Base-by-base conservation (phyloP, 2,329 filamentous ascomycete genomes). In the Phoma sp. region DNA sequence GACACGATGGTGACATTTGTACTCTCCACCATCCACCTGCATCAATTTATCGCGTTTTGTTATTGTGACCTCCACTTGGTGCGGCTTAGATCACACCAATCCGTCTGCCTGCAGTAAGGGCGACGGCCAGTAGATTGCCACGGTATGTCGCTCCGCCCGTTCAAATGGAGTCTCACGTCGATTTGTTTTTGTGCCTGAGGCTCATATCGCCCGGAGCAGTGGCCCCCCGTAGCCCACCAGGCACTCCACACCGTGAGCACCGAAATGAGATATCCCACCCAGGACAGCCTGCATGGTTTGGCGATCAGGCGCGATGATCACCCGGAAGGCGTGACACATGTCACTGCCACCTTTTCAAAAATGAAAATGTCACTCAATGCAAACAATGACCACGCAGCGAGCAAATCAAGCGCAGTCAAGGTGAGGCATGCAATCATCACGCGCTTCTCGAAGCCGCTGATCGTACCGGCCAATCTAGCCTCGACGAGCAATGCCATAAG, bases 41-140 rank as follows among this genome's bases (percentile, higher is more conserved):
- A 36, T 32, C 13, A 4, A 25, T 18, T 41, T 35, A 6, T 41
- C 11, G 33, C 22, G 2, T 14, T 40, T 23, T n/a, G 13, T 14
- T 41, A 13, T n/a, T n/a, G 23, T 22, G 18, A 46, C 14, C 24
- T 35, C 24, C 13, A 14, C 29, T 29, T 40, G 29, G 45, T 13
- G 41, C 11, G 42, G 25, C 46, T 46, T 46, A 49, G 46, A 55
- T 36, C 30, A 25, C 14, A 33, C 30, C 29, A 39, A 44, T 14
- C 9, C 30, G 24, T 25, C n/a, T 45, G 11, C 46, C 35, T 35
- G 18, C 22, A 14, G 23, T 10, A 25, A 41, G 14, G 8, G 37
- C 18, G 22, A 30, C 30, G 37, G 32, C 40, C 25, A 33, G 41
- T 36, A 42, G 30, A 43, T 32, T 41, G 45, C 24, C 24, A 29